Conservation (phyloP, 139 green algal genomes). For the Asterochloris erici region DNA sequence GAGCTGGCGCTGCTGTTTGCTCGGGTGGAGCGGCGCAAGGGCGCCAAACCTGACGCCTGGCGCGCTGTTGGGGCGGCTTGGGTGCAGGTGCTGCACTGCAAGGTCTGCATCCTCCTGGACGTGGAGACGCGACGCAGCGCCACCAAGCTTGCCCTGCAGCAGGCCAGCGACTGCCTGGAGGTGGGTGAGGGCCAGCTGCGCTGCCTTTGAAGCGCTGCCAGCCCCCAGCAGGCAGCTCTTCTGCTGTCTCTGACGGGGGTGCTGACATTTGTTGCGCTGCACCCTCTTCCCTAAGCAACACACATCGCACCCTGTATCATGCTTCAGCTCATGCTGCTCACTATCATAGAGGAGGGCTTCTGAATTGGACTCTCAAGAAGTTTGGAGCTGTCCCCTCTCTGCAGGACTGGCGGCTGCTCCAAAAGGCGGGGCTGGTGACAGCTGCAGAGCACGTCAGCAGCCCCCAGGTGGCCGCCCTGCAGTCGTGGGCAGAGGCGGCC, state of each 20-base stretch:
- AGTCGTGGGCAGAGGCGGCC: slow-evolving; percentile 53
- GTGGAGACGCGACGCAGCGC: slow-evolving; percentile 55
- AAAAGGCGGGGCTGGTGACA: slow-evolving; percentile 26
- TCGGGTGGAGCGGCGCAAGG: slow-evolving; percentile 31
- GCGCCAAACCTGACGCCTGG: slow-evolving; percentile 17
- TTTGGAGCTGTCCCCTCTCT: slow-evolving; percentile 4
- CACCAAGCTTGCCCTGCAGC: slow-evolving; percentile 49
- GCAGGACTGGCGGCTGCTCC: slow-evolving; percentile 66
- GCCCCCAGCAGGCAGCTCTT: no score
- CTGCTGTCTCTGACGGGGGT: no score
- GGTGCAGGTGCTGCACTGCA: slow-evolving; percentile 51
- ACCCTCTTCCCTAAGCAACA: no score
- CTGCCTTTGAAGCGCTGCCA: neutral
- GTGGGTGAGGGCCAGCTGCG: neutral
- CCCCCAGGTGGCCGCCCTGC: slow-evolving; percentile 50
- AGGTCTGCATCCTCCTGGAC: slow-evolving; percentile 63
- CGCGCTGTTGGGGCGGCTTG: slow-evolving; percentile 42
- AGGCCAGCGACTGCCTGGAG: slow-evolving; percentile 56
- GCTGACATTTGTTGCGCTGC: no score
- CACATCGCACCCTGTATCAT: no score
- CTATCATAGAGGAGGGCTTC: no score
- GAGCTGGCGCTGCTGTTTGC: slow-evolving; percentile 49
- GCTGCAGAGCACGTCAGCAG: slow-evolving; percentile 16
- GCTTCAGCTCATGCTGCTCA: no score
- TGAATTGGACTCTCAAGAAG: no score